Evolutionary conservation across 192 early-diverging fungal genomes (phyloP), one percentile per base, ranked within the genome.

Genomic region (Coemansia sp.): DNA sequence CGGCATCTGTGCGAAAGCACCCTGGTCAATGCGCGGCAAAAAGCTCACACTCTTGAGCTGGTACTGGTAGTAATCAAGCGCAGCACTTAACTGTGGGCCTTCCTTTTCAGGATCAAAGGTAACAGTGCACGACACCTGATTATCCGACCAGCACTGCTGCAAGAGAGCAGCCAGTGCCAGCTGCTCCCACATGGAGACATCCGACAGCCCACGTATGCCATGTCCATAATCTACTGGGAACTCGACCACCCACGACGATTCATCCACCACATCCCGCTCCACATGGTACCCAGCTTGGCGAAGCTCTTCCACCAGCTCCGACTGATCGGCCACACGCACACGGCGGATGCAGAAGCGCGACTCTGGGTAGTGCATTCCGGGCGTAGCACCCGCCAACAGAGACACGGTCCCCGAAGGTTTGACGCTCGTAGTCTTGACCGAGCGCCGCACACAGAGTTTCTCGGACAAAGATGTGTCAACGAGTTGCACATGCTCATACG

Each of bases 291-390:
- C 72, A 6, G 51, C 35, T 0, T 48, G 18, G 6, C 20, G 11
- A 9, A 76, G 50, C 14, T 55, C 51, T 3, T 15, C 29, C 22
- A 76, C 46, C 27, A 76, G 37, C 0, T 53, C 55, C 15, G 72
- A 70, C 6, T 19, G 18, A 37, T 62, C 50, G 9, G 72, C 59
- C 6, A 78, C 18, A 0, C 77, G 67, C 15, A 78, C 72, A 2
- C 77, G 66, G 1, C 77, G 72, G 45, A 78, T 66, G 34, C 77
- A 78, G 44, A 66, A 78, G 30, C 72, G 62, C 45, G 66, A 69
- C 36, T 74, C 76, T 5, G 77, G 77, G 28, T 78, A 76, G 45
- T 78, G 77, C 72, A 78, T 78, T 13, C 77, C 77, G 7, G 77
- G 77, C 0, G 77, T 78, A 3, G 74, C 70, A 43, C 77, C 77